Percentiles rank a stretch among this genome's conserved stretches.
Conservation (phyloP, 148 eudicot species). For the Rhododendron ferrugineum region DNA sequence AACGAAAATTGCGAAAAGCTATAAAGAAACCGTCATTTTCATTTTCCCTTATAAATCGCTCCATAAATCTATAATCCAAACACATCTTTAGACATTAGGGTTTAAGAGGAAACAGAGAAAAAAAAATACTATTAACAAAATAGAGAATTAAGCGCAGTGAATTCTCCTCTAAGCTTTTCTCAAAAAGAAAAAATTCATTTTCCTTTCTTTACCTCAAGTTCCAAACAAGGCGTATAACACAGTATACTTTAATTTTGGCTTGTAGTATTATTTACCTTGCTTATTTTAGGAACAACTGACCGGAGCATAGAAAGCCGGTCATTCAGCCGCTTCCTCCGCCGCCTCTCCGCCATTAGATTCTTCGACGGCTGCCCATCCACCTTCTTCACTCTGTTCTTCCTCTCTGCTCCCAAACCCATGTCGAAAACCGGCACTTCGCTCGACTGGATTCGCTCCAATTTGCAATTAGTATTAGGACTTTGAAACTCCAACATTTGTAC, state of each 20-base stretch:
- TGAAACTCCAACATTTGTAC: conserved; percentile 1
- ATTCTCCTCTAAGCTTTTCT: too few species aligned
- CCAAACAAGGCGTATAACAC: not conserved
- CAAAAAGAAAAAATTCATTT: too few species aligned
- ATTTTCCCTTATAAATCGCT: not conserved
- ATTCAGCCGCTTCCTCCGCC: conserved; percentile 43
- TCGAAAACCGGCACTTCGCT: not conserved
- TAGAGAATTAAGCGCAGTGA: too few species aligned
- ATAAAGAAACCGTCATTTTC: not conserved
- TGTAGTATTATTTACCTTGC: conserved; percentile 30
- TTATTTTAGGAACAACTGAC: conserved; percentile 49
- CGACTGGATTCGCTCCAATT: not conserved
- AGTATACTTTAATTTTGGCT: too few species aligned
- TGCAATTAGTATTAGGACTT: not conserved
- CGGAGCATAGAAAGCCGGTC: conserved; percentile 53
- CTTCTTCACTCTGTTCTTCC: conserved; percentile 21
- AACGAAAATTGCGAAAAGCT: not conserved
- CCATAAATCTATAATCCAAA: not conserved
- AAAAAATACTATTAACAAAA: too few species aligned
- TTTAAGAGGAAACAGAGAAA: too few species aligned
- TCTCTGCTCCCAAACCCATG: conserved; percentile 13
- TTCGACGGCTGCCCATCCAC: conserved; percentile 38
- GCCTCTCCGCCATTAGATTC: conserved; percentile 54
- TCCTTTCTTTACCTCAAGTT: not conserved
- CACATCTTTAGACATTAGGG: not conserved